Conservation (phyloP, 2,329 filamentous ascomycete species). For the Calonectria crousiana region DNA sequence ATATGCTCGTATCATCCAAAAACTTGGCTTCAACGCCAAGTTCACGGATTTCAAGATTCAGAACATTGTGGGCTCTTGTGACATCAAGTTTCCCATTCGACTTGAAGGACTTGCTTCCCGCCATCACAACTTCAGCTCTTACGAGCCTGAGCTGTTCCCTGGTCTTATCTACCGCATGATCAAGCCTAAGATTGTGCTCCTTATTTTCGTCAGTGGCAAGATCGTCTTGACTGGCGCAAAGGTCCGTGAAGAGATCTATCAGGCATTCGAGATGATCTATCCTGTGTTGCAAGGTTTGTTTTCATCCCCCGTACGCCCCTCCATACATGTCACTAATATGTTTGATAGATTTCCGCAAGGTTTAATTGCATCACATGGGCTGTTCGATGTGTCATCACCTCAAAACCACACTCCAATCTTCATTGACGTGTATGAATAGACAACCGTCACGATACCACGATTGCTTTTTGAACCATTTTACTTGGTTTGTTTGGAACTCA, state of each 20-base stretch:
- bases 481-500: conserved; percentile 31
- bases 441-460: conserved; percentile 62
- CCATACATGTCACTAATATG: conserved; percentile 15
- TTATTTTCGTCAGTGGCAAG: conserved; percentile 98
- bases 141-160: conserved; percentile 98
- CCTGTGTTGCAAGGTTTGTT: conserved; percentile 87
- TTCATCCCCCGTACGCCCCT: neutral
- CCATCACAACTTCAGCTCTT: conserved; percentile 99
- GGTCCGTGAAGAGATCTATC: conserved; percentile 97
- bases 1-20: conserved; percentile 99
- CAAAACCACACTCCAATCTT: conserved; percentile 32
- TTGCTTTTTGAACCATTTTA: conserved; percentile 47
- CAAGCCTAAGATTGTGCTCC: conserved; percentile 97
- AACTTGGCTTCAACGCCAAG: conserved; percentile 99
- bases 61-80: conserved; percentile 98
- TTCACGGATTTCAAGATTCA: conserved; percentile 99
- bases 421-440: conserved; percentile 57
- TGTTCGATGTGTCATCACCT: conserved; percentile 15
- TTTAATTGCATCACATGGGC: conserved; percentile 52
- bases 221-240: conserved; percentile 98
- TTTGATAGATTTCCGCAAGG: conserved; percentile 67
- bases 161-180: conserved; percentile 99
- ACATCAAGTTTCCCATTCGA: conserved; percentile 99
- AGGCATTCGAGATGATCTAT: conserved; percentile 97
- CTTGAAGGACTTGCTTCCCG: conserved; percentile 94